Conservation (phyloP, 176 grass and related monocot species). For the Eleusine indica region DNA sequence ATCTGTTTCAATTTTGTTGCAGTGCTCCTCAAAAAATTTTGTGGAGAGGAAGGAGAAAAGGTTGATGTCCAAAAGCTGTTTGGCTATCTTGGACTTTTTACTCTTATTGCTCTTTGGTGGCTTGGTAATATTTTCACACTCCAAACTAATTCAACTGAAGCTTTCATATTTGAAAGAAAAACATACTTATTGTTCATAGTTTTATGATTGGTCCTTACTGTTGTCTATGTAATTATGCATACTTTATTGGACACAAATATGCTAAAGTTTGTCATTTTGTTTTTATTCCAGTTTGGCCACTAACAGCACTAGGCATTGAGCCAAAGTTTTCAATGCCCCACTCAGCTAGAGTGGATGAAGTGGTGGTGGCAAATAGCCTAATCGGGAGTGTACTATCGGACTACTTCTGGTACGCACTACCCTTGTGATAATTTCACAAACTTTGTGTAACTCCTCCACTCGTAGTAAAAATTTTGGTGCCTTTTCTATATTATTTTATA, state of each 20-base stretch:
- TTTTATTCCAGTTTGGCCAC: slow-evolving; percentile 83
- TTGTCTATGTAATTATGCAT: not conserved
- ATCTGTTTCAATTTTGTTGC: slow-evolving; percentile 44
- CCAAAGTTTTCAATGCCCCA: slow-evolving; percentile 97
- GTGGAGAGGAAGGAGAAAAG: slow-evolving; percentile 91
- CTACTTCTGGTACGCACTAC: slow-evolving; percentile 78
- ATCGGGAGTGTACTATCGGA: slow-evolving; percentile 92
- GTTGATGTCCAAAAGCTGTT: slow-evolving; percentile 94
- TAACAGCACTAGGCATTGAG: slow-evolving; percentile 87
- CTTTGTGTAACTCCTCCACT: not conserved
- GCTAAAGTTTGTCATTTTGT: slow-evolving; percentile 1
- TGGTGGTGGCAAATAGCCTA: slow-evolving; percentile 92
- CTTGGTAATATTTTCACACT: slow-evolving; percentile 56
- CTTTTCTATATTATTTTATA: slow-evolving; percentile 11
- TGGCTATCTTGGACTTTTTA: slow-evolving; percentile 89
- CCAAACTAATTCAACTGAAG: slow-evolving; percentile 11
- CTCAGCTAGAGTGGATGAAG: slow-evolving; percentile 94
- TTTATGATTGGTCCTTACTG: not conserved
- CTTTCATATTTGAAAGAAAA: not conserved
- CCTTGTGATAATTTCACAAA: no score
- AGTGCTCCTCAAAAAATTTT: slow-evolving; percentile 98
- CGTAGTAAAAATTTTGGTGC: not conserved
- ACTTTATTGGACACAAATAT: not conserved
- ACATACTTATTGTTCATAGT: not conserved
- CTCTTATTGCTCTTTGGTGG: slow-evolving; percentile 90